These are phyloP conservation scores for Eurotiales sp. DNA, from an alignment of 2,329 filamentous ascomycete genomes.

Conservation along the genomic window DNA sequence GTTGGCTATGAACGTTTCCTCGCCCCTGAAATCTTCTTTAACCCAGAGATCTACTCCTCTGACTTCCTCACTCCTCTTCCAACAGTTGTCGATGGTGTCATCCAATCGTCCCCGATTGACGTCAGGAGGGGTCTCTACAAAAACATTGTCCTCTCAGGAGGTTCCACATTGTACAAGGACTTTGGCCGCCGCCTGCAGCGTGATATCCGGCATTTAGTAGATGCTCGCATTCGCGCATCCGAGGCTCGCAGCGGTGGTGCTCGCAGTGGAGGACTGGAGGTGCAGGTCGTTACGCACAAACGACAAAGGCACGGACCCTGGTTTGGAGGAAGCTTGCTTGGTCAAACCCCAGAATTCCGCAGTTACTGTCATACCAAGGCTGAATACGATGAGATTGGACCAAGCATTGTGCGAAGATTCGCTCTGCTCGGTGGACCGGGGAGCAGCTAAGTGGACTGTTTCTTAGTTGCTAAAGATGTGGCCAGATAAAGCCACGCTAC, in stretches of 20 bases:
- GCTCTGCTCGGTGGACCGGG: constrained; percentile 89
- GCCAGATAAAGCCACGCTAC: no score
- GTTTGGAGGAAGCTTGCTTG: constrained; percentile 95
- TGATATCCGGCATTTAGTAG: constrained; percentile 94
- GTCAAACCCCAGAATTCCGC: constrained; percentile 95
- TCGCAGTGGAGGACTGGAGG: constrained; percentile 88
- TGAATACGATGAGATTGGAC: constrained; percentile 91
- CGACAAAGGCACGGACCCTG: constrained; percentile 94
- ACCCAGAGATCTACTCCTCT: constrained; percentile 98
- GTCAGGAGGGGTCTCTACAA: constrained; percentile 97
- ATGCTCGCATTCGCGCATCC: constrained; percentile 85
- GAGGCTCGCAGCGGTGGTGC: constrained; percentile 89
- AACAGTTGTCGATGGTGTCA: constrained; percentile 90
- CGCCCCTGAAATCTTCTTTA: constrained; percentile 99
- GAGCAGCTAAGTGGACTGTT: constrained; percentile 40
- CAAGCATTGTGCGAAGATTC: constrained; percentile 91
- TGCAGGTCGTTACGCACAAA: constrained; percentile 97
- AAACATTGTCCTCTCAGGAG: constrained; percentile 97
- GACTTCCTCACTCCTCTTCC: constrained; percentile 96
- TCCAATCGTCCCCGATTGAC: constrained; percentile 96
- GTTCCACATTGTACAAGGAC: constrained; percentile 97
- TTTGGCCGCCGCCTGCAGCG: constrained; percentile 93
- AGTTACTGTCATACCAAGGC: constrained; percentile 96
- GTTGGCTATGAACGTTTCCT: constrained; percentile 98
- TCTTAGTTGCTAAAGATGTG: no score